Conservation (phyloP, 495 filamentous ascomycete genomes). For the Penicillium egyptiacum region DNA sequence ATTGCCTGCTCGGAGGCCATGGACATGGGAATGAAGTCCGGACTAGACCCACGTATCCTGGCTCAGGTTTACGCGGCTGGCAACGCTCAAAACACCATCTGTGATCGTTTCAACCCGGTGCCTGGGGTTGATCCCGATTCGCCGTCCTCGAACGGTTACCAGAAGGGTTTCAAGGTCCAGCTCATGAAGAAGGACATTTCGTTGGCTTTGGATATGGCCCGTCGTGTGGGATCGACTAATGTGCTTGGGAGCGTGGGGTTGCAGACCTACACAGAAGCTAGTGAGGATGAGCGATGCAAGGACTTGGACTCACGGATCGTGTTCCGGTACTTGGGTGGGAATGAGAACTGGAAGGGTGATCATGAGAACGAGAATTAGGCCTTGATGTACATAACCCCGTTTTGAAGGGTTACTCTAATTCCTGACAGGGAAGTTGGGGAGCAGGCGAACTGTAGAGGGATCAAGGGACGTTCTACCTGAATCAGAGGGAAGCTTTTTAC, state of each 20-base stretch:
- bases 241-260: conserved; percentile 43
- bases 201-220: conserved; percentile 49
- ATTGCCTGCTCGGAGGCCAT: conserved; percentile 54
- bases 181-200: conserved; percentile 56
- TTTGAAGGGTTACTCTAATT: neutral
- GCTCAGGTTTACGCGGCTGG: conserved; percentile 49
- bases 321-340: conserved; percentile 51
- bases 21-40: conserved; percentile 54
- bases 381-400: neutral
- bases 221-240: conserved; percentile 42
- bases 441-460: neutral
- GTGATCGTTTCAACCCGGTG: conserved; percentile 51
- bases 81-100: conserved; percentile 52
- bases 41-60: conserved; percentile 49
- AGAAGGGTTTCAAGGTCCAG: conserved; percentile 52
- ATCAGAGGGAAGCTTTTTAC: neutral
- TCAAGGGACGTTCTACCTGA: neutral
- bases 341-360: conserved; percentile 44
- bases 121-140: conserved; percentile 51
- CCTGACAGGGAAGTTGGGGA: neutral
- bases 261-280: conserved; percentile 48
- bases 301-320: conserved; percentile 55
- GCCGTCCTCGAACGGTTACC: conserved; percentile 48
- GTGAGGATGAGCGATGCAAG: conserved; percentile 43
- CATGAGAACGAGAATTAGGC: neutral